phyloP scores from a whole-genome alignment of 2,329 filamentous ascomycete species.

The Aspergillus sp. region DNA sequence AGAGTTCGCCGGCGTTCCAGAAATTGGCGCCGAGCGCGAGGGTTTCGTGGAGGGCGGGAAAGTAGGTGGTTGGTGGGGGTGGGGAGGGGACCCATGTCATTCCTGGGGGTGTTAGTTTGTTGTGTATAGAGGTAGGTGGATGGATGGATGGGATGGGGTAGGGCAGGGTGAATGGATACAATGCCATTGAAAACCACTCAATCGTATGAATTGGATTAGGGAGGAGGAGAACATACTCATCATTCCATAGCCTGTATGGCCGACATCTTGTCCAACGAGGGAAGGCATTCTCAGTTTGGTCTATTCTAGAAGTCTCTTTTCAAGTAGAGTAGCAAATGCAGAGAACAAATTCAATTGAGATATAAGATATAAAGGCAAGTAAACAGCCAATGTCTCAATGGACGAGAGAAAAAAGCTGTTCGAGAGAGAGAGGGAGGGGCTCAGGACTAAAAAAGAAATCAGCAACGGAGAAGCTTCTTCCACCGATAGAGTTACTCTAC shows the following conservation, averaged over 20 bases:
- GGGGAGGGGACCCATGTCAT: constrained; percentile 34
- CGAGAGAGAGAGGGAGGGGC: no score
- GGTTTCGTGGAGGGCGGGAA: constrained; percentile 57
- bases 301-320: background rate
- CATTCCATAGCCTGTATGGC: constrained; percentile 54
- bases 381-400: no score
- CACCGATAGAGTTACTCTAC: no score
- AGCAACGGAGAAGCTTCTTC: no score
- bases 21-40: constrained; percentile 48
- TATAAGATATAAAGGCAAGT: no score
- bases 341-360: background rate
- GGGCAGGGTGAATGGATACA: no score
- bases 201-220: no score
- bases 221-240: constrained; percentile 47
- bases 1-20: constrained; percentile 67
- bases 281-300: constrained; percentile 26
- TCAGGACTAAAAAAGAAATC: no score
- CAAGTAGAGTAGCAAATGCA: background rate
- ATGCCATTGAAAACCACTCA: no score
- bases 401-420: no score
- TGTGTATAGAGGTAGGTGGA: constrained; percentile 2
- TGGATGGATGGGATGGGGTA: background rate
- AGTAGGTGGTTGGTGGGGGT: constrained; percentile 33
- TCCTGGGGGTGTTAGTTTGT: constrained; percentile 15
- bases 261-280: constrained; percentile 40